These are phyloP conservation scores for Aureobasidium lini DNA, from an alignment of 2,329 filamentous ascomycete species.

Conservation along the genomic window DNA sequence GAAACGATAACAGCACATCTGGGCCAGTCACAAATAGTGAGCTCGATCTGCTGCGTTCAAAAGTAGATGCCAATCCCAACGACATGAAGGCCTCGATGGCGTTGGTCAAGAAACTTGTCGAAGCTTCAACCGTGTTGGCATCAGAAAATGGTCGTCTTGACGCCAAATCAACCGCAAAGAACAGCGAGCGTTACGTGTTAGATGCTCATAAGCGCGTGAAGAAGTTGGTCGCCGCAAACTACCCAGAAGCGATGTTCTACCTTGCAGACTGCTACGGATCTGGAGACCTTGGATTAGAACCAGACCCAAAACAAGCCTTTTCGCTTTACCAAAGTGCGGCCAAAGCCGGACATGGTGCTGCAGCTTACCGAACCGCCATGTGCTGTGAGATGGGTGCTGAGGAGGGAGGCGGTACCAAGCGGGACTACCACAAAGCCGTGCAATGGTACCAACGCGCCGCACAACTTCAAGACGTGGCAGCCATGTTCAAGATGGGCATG, in stretches of 20 bases:
- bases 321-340: slow-evolving; percentile 88
- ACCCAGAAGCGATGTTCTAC: slow-evolving; percentile 86
- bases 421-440: slow-evolving; percentile 86
- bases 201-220: slow-evolving; percentile 90
- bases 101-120: slow-evolving; percentile 75
- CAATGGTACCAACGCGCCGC: slow-evolving; percentile 97
- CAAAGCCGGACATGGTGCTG: slow-evolving; percentile 76
- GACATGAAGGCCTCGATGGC: slow-evolving; percentile 65
- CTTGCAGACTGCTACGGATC: slow-evolving; percentile 83
- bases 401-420: slow-evolving; percentile 85
- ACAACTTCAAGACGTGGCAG: slow-evolving; percentile 79
- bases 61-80: slow-evolving; percentile 61
- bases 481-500: slow-evolving; percentile 98
- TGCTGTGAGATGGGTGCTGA: slow-evolving; percentile 96
- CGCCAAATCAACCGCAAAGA: slow-evolving; percentile 52
- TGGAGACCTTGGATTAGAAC: slow-evolving; percentile 68
- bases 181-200: slow-evolving; percentile 71
- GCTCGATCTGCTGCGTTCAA: slow-evolving; percentile 64
- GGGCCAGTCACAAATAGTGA: slow-evolving; percentile 68
- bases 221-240: slow-evolving; percentile 67
- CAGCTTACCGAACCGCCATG: slow-evolving; percentile 89
- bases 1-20: slow-evolving; percentile 17
- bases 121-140: slow-evolving; percentile 72
- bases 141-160: slow-evolving; percentile 69
- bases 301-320: slow-evolving; percentile 88